These are phyloP conservation scores for Xerocomus brunneocitrinus DNA, from an alignment of 768 basidiomycete genomes.

Conservation along the genomic window DNA sequence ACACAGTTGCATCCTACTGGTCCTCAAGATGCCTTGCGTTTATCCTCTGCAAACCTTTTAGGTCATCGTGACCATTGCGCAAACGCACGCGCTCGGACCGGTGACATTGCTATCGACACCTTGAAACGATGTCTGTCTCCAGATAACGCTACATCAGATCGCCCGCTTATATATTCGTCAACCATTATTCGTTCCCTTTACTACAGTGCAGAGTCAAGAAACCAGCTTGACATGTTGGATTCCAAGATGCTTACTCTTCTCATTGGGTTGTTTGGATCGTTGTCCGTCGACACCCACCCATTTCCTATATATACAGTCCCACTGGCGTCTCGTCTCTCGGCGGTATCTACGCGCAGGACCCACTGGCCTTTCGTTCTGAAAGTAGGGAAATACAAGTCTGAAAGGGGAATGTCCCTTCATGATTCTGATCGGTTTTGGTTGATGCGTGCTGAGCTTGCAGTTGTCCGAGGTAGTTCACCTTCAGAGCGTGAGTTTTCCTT, in stretches of 20 bases:
- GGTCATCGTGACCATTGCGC: neutral
- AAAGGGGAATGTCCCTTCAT: slow-evolving; percentile 29
- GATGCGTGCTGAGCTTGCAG: slow-evolving; percentile 45
- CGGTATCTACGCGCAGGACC: slow-evolving; percentile 14
- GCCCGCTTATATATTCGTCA: slow-evolving; percentile 20
- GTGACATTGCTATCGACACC: slow-evolving; percentile 10
- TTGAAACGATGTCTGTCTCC: slow-evolving; percentile 14
- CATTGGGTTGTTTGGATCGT: slow-evolving; percentile 46
- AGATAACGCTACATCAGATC: slow-evolving; percentile 8
- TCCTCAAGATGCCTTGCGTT: neutral
- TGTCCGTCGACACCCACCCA: slow-evolving; percentile 35
- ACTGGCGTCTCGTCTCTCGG: slow-evolving; percentile 29
- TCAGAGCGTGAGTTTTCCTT: slow-evolving; percentile 13
- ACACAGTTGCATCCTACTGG: neutral
- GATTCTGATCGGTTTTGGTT: slow-evolving; percentile 60
- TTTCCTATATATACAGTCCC: slow-evolving; percentile 26
- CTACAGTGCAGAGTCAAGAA: slow-evolving; percentile 30
- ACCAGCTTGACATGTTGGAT: slow-evolving; percentile 33
- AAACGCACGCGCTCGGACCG: neutral
- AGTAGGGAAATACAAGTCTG: slow-evolving; percentile 43
- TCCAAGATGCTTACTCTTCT: slow-evolving; percentile 37
- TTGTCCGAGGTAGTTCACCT: slow-evolving; percentile 11
- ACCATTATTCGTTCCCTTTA: slow-evolving; percentile 40
- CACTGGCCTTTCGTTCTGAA: slow-evolving; percentile 51
- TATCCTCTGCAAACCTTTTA: neutral